These are phyloP conservation scores for Epichloe amarillans DNA, from an alignment of 2,329 filamentous ascomycete genomes.

Conservation along the genomic window DNA sequence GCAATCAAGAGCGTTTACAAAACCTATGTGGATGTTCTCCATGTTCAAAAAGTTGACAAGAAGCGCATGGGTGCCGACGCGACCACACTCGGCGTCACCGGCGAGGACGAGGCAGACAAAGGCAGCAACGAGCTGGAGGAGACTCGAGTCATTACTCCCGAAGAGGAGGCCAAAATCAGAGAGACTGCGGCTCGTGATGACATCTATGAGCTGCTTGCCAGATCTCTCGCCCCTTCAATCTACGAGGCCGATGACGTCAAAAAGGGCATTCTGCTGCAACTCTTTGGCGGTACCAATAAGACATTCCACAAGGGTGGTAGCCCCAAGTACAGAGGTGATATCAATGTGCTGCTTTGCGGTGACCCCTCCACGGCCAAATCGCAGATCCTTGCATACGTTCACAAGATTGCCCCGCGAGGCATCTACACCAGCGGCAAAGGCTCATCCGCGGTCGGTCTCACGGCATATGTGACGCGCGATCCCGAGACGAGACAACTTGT, in stretches of 20 bases:
- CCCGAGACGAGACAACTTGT: slow-evolving; percentile 70
- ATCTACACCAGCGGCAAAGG: slow-evolving; percentile 75
- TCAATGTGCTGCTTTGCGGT: slow-evolving; percentile 92
- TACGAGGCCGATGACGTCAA: slow-evolving; percentile 99
- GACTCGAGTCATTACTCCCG: slow-evolving; percentile 65
- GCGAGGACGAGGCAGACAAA: slow-evolving; percentile 50
- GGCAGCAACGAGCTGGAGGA: slow-evolving; percentile 71
- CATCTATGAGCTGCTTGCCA: slow-evolving; percentile 82
- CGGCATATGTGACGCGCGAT: slow-evolving; percentile 68
- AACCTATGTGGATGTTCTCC: slow-evolving; percentile 89
- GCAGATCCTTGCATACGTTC: slow-evolving; percentile 84
- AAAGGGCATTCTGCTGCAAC: slow-evolving; percentile 94
- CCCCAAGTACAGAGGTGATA: slow-evolving; percentile 90
- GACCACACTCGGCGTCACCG: slow-evolving; percentile 72
- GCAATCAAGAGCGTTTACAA: slow-evolving; percentile 94
- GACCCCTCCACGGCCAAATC: slow-evolving; percentile 96
- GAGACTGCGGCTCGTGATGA: slow-evolving; percentile 67
- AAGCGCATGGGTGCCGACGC: slow-evolving; percentile 84
- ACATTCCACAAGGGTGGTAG: slow-evolving; percentile 93
- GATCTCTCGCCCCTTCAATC: slow-evolving; percentile 85
- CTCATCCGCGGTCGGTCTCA: slow-evolving; percentile 69
- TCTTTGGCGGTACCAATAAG: slow-evolving; percentile 97
- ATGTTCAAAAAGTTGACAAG: slow-evolving; percentile 94
- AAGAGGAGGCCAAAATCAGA: slow-evolving; percentile 82
- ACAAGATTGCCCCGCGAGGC: slow-evolving; percentile 88